Conservation (phyloP, 192 early-diverging fungal species). For the Kappamyces sp. region DNA sequence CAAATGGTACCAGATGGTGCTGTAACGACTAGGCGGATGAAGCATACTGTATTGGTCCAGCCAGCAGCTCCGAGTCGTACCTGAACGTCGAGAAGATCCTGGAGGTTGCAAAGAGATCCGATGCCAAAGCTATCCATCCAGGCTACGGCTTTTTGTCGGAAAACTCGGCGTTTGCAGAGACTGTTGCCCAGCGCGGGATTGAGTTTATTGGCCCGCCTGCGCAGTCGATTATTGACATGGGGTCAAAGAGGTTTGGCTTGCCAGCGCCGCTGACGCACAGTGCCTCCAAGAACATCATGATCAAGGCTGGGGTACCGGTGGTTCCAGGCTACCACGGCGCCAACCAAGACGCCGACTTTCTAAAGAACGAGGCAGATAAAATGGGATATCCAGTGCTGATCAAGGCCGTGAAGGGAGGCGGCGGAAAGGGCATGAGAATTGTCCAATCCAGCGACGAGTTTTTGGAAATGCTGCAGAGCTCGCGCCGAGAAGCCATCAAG, state of each 20-base stretch:
- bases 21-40: constrained; percentile 70
- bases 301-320: constrained; percentile 78
- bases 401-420: constrained; percentile 95
- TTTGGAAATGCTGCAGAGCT: constrained; percentile 76
- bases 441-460: constrained; percentile 69
- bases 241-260: constrained; percentile 66
- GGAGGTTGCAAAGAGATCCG: constrained; percentile 63
- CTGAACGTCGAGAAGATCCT: constrained; percentile 75
- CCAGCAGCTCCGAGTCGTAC: constrained; percentile 76
- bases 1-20: constrained; percentile 49
- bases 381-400: constrained; percentile 97
- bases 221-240: constrained; percentile 86
- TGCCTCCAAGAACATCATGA: constrained; percentile 89
- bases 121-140: constrained; percentile 90
- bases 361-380: constrained; percentile 65
- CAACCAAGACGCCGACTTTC: constrained; percentile 67
- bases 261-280: constrained; percentile 22
- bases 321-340: constrained; percentile 94
- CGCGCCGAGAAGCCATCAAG: constrained; percentile 79
- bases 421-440: constrained; percentile 97
- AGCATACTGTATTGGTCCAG: constrained; percentile 83
- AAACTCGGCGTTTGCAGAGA: constrained; percentile 82
- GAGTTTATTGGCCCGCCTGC: constrained; percentile 88
- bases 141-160: constrained; percentile 97
- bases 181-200: constrained; percentile 56